Conservation (phyloP, 805 yeast species). For the Kodamaea kaohsiungensis region DNA sequence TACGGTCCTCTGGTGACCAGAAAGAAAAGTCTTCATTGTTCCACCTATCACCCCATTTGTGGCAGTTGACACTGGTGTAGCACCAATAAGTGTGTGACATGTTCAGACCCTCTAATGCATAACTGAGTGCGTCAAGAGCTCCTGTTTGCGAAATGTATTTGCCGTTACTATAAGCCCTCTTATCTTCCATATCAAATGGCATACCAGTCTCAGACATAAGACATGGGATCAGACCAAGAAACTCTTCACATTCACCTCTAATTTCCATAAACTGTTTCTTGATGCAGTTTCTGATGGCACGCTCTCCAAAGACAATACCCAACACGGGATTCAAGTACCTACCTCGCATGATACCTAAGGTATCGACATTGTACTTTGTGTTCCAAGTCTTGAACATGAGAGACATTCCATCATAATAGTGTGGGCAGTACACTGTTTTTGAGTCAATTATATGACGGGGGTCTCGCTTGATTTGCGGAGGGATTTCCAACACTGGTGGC, state of each 20-base stretch:
- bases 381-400: constrained; percentile 92
- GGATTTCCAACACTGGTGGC: constrained; percentile 77
- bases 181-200: constrained; percentile 93
- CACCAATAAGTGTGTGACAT: constrained; percentile 85
- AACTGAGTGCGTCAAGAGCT: constrained; percentile 81
- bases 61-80: constrained; percentile 70
- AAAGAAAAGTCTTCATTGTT: constrained; percentile 92
- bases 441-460: constrained; percentile 52
- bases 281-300: constrained; percentile 71
- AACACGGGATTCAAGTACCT: constrained; percentile 69
- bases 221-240: constrained; percentile 72
- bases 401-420: constrained; percentile 93
- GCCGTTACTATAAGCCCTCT: constrained; percentile 65
- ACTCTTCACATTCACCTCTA: constrained; percentile 58
- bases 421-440: constrained; percentile 77
- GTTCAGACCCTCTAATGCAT: constrained; percentile 73
- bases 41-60: constrained; percentile 90
- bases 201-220: constrained; percentile 94
- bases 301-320: constrained; percentile 81
- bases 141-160: constrained; percentile 71
- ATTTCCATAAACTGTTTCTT: constrained; percentile 67
- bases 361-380: constrained; percentile 77
- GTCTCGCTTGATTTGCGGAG: constrained; percentile 63
- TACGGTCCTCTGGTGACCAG: constrained; percentile 68
- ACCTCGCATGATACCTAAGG: constrained; percentile 83